Evolutionary conservation across 148 eudicot genomes (phyloP).

Genomic region (Camellia japonica): DNA sequence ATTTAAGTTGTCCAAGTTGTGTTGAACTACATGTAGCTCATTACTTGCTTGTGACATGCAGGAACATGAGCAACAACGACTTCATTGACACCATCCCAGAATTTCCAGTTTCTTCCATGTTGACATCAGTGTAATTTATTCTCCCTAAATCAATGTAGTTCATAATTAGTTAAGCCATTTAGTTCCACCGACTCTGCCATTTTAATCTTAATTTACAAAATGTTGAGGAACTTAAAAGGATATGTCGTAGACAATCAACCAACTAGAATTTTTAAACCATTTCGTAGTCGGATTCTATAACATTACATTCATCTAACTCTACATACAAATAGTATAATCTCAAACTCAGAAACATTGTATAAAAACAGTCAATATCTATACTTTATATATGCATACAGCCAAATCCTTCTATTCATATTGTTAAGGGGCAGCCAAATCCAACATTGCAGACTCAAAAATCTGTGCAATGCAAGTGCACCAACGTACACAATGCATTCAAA

Average conservation of each 20-base stretch:
- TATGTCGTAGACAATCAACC: not conserved
- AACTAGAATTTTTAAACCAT: not conserved
- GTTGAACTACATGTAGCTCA: conserved; percentile 3
- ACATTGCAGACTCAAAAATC: not conserved
- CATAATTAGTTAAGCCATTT: not conserved
- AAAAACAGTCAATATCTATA: not conserved
- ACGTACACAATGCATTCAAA: not conserved
- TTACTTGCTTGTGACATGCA: conserved; percentile 20
- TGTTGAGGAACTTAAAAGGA: too few species aligned
- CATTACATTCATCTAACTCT: not conserved
- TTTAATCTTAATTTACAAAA: too few species aligned
- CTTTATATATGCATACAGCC: not conserved
- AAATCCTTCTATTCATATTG: not conserved
- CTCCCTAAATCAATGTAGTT: conserved; percentile 8
- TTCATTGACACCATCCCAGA: conserved; percentile 35
- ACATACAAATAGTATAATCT: not conserved
- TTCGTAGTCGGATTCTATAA: not conserved
- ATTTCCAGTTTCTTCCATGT: conserved; percentile 37
- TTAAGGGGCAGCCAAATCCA: conserved; percentile 1
- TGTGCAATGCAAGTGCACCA: not conserved
- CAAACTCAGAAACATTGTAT: not conserved
- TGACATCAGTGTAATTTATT: conserved; percentile 36
- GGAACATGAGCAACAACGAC: conserved; percentile 44
- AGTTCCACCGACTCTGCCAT: too few species aligned
- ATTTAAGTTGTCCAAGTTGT: not conserved